Evolutionary conservation across 2,329 filamentous ascomycete genomes (phyloP).

Genomic region (Penicillium sp.): DNA sequence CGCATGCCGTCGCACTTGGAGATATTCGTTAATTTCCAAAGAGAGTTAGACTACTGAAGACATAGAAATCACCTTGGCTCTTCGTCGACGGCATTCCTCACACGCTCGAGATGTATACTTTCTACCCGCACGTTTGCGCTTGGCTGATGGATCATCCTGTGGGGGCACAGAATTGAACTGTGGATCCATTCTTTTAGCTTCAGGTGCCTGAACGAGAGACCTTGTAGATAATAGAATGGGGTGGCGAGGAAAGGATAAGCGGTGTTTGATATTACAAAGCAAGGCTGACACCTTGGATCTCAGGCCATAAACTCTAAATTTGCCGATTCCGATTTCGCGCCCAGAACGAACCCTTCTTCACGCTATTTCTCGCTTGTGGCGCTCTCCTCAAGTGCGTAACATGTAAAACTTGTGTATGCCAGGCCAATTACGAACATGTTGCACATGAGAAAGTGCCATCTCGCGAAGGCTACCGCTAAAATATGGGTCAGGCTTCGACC

Average conservation of each 20-base stretch:
- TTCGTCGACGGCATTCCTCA: constrained; percentile 38
- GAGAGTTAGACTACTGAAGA: neutral
- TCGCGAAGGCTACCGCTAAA: no score
- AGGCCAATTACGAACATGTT: no score
- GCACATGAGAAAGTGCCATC: no score
- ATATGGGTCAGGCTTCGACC: no score
- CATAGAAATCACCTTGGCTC: constrained; percentile 34
- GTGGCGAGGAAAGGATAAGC: neutral
- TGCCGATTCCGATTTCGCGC: neutral
- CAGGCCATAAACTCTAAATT: neutral
- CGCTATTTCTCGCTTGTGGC: neutral
- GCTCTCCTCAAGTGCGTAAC: no score
- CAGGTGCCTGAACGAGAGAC: neutral
- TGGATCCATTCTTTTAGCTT: neutral
- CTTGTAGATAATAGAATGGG: neutral
- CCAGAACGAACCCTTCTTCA: no score
- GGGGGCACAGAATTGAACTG: neutral
- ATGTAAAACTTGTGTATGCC: no score
- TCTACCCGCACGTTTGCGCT: constrained; percentile 17
- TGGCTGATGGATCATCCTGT: constrained; percentile 11
- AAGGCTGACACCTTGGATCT: constrained; percentile 4
- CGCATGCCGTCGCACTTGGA: constrained; percentile 35
- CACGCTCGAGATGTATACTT: constrained; percentile 36
- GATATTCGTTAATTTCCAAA: neutral
- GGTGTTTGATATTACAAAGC: constrained; percentile 11